Base-by-base conservation (phyloP, 495 filamentous ascomycete species). In the Jackrogersella multiformis region DNA sequence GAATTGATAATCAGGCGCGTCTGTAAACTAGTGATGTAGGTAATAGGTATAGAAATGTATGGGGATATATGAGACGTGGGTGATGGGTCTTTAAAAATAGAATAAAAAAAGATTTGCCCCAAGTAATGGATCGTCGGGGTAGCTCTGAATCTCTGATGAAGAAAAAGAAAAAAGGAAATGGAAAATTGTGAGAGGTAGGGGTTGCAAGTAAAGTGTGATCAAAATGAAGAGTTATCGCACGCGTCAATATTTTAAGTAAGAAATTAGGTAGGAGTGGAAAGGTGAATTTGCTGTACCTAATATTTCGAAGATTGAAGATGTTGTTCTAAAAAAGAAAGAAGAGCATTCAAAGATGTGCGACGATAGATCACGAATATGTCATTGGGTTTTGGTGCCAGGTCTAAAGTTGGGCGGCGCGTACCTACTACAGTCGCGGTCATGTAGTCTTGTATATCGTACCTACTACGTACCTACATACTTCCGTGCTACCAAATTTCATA, bases 371-470 rank as follows among this genome's bases (percentile, higher is more conserved):
- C n/a, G 44, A 58, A 52, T 54, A 68, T 64, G 61, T 61, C 52
- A 62, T 70, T 70, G 67, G 67, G 61, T 70, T 70, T 61, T 48
- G 46, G 56, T 65, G 51, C 36, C 57, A 6, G 34, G 42, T 46
- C 49, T 10, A 48, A 65, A 64, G 67, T 70, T 65, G 61, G 67
- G 67, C 67, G 66, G 56, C 66, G 56, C 61, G 61, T 65, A 32
- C 57, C 56, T 30, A 7, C 7, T 30, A 3, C n/a, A n/a, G n/a
- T 64, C 66, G 66, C 66, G 66, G 45, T 49, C 45, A 18, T 18
- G 45, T 26, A 30, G 36, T 16, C n/a, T 41, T 18, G n/a, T 8
- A 41, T 7, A 52, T 67, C 32, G 23, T 21, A 30, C 21, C 42
- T n/a, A 21, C 16, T 42, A 15, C n/a, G n/a, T 42, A 42, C 38